Base-by-base conservation (phyloP, 768 basidiomycete species). In the Lactarius sanguifluus region DNA sequence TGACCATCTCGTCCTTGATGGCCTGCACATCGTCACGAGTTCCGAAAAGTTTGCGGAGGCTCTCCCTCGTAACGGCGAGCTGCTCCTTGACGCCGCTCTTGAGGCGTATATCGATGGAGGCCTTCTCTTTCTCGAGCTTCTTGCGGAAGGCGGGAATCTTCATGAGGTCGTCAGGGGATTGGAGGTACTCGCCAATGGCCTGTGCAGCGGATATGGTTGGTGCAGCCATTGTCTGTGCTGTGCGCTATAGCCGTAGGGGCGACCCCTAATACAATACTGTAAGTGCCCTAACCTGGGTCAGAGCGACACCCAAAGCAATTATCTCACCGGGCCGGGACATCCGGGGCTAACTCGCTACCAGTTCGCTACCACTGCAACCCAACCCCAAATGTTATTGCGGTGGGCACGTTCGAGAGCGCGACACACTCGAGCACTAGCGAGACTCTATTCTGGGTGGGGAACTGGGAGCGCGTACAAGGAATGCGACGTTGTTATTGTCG, bases 101-200 rank as follows among this genome's bases (percentile, higher is more conserved):
- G 57, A 98, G 86, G 72, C 94, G 85, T 4, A 90, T 88, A 73
- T 97, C 93, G 67, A 98, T 91, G 10, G 94, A 92, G 0, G 94
- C 88, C 77, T 97, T 96, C 77, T 98, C 96, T 77, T 98, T 98
- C 77, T 95, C 90, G 54, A 98, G 84, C 73, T 96, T 96, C 81
- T 96, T 96, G 69, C 94, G 86, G 74, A 93, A 94, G 0, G 93
- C 86, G 1, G 86, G 83, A 40, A 98, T 86, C 77, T 97, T 97
- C 70, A 86, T 80, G 63, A 98, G 89, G 78, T 97, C 96, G 72
- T 96, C 94, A 1, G 95, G 95, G 25, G 92, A 91, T 72, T 96
- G 94, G 10, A 97, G 83, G 73, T 94, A 90, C 78, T 96, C 94
- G 66, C 92, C 90, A 58, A 94, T 85, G 40, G 91, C 88, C 75